Evolutionary conservation across 305 asterid species (phyloP), one percentile per base, ranked within the genome.

Genomic region (Fraxinus sp.): DNA sequence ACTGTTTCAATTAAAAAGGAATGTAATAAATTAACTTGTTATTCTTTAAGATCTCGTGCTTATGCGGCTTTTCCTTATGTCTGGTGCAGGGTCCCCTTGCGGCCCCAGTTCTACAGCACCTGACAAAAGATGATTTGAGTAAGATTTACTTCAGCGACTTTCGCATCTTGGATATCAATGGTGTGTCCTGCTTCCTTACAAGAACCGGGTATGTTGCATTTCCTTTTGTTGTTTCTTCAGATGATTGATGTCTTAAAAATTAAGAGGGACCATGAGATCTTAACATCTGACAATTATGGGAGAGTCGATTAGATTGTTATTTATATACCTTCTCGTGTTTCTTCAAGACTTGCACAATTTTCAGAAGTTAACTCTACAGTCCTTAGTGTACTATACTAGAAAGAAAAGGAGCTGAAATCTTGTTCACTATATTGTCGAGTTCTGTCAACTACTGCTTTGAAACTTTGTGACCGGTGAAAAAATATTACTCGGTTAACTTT

Each of bases 21-120:
- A 9, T 78, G 66, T 78, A 28, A 55, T 18, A 57, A 74, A 46
- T 80, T 71, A 66, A 13, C 30, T 32, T 76, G 9, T 28, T 1
- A 32, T 32, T 32, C 36, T 32, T 64, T 64, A 7, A 64, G 52
- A 64, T 70, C 20, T 79, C 75, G 16, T 33, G 76, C 80, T 83
- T 62, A 32, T 37, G 33, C 74, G 20, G 11, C 77, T 74, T 79
- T 8, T 84, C 80, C 78, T 59, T 30, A 75, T 83, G 28, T 75
- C 68, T 80, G 88, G 76, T 83, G 81, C 91, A 96, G 99, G 99
- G 99, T 41, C 99, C 99, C 2, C 98, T 96, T 79, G 94, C 98
- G 77, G 96, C 92, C 49, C 95, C 97, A 36, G 97, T 91, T 90
- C 91, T 96, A 77, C 99, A 96, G 89, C 90, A 94, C 82, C 90